A percentile compares a stretch with the other conserved stretches of the same genome.
phyloP scores from a whole-genome alignment of 495 filamentous ascomycete genomes.

The Tetracladium setigerum region DNA sequence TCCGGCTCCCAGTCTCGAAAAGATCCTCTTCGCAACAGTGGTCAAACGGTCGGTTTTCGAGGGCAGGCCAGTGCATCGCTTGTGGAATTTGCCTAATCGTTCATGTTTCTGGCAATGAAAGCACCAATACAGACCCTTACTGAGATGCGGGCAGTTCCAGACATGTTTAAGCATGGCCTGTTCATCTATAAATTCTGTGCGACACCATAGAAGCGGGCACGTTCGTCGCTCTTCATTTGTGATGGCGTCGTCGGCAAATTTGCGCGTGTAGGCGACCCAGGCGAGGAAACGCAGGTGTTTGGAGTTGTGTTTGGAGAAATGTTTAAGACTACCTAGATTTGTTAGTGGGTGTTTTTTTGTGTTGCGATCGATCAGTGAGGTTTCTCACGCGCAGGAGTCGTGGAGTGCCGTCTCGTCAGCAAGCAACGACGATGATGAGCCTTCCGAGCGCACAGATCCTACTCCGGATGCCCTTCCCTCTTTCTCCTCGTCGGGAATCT shows the following conservation, averaged over 20 bases:
- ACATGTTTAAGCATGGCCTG: constrained; percentile 21
- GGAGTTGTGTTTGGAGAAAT: constrained; percentile 22
- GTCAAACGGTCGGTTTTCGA: constrained; percentile 15
- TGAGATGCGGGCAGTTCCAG: constrained; percentile 17
- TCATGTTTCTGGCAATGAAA: constrained; percentile 21
- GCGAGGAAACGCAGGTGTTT: constrained; percentile 19
- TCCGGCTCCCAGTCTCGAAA: constrained; percentile 17
- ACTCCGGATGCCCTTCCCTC: background rate
- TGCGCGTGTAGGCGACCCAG: constrained; percentile 23
- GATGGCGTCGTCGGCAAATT: constrained; percentile 16
- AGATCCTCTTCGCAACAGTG: constrained; percentile 20
- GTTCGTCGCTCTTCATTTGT: constrained; percentile 18
- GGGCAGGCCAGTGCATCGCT: constrained; percentile 14
- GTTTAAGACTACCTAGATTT: constrained; percentile 9
- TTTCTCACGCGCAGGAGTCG: constrained; percentile 20
- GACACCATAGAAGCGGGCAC: constrained; percentile 21
- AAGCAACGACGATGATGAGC: background rate
- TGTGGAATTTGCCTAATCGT: constrained; percentile 16
- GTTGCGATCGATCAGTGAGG: background rate
- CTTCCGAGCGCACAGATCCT: constrained; percentile 1
- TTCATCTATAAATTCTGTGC: constrained; percentile 14
- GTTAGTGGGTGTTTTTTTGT: background rate
- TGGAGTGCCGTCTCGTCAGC: constrained; percentile 13
- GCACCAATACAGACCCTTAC: constrained; percentile 22
- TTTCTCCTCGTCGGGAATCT: background rate